Evolutionary conservation across 2,329 filamentous ascomycete species (phyloP).

Genomic region (Neopestalotiopsis clavispora): DNA sequence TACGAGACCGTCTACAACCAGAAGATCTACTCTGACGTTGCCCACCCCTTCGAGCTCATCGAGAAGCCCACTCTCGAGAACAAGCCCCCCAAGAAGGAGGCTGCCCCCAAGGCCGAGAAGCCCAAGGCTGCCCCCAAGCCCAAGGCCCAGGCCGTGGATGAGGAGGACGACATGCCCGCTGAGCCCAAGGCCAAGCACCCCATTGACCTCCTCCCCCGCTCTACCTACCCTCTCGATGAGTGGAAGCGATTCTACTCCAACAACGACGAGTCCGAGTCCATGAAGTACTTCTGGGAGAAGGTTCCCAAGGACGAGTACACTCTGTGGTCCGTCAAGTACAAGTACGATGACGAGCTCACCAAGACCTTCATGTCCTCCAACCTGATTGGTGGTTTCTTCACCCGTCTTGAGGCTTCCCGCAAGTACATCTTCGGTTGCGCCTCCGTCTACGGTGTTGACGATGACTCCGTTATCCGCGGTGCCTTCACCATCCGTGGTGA

Average conservation of each 20-base stretch:
- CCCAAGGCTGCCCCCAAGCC: conserved; percentile 53
- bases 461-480: conserved; percentile 89
- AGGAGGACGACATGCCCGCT: conserved; percentile 58
- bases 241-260: conserved; percentile 99
- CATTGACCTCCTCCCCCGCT: conserved; percentile 79
- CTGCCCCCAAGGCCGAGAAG: conserved; percentile 62
- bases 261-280: conserved; percentile 80
- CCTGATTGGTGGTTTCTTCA: conserved; percentile 97
- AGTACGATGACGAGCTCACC: conserved; percentile 98
- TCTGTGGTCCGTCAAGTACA: conserved; percentile 93
- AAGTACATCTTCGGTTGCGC: conserved; percentile 95
- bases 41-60: conserved; percentile 76
- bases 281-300: conserved; percentile 99
- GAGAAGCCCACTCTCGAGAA: conserved; percentile 79
- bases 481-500: conserved; percentile 95
- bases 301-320: conserved; percentile 94
- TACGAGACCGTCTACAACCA: conserved; percentile 94
- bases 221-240: conserved; percentile 87
- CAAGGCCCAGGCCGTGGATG: conserved; percentile 43
- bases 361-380: conserved; percentile 99
- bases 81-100: conserved; percentile 77
- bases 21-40: conserved; percentile 84
- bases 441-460: conserved; percentile 87
- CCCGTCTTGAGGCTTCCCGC: conserved; percentile 93
- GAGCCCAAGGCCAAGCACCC: conserved; percentile 97